Evolutionary conservation across 768 basidiomycete species (phyloP).

Genomic region (Mycena leptocephala): DNA sequence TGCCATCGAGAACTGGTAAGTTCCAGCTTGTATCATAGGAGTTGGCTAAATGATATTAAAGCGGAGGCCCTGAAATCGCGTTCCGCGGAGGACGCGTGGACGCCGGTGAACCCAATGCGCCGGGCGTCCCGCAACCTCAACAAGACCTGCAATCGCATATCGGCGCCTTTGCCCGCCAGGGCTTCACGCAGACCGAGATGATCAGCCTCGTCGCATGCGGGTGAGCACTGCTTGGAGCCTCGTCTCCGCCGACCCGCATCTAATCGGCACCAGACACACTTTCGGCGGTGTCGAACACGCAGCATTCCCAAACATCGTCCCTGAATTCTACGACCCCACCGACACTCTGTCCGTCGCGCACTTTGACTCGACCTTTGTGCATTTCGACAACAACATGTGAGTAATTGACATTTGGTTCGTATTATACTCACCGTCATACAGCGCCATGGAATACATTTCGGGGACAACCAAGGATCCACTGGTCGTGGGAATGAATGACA

Average conservation of each 20-base stretch:
- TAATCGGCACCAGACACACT: too few species aligned
- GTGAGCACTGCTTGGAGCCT: too few species aligned
- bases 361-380: background rate
- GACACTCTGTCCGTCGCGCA: conserved; percentile 2
- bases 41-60: background rate
- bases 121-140: conserved; percentile 2
- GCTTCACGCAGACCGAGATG: conserved; percentile 1
- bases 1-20: conserved; percentile 4
- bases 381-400: conserved; percentile 1
- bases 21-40: background rate
- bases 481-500: background rate
- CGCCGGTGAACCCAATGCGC: background rate
- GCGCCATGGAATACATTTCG: background rate
- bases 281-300: background rate
- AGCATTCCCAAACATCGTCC: background rate
- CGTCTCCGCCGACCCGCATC: too few species aligned
- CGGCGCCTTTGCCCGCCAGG: background rate
- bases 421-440: background rate
- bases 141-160: background rate
- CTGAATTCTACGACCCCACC: background rate
- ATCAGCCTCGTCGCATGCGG: too few species aligned
- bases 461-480: conserved; percentile 9
- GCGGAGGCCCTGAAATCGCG: conserved; percentile 3
- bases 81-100: conserved; percentile 2
- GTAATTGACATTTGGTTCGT: background rate